These are phyloP conservation scores for Exophiala spinifera DNA, from an alignment of 2,329 filamentous ascomycete species.

Conservation along the genomic window DNA sequence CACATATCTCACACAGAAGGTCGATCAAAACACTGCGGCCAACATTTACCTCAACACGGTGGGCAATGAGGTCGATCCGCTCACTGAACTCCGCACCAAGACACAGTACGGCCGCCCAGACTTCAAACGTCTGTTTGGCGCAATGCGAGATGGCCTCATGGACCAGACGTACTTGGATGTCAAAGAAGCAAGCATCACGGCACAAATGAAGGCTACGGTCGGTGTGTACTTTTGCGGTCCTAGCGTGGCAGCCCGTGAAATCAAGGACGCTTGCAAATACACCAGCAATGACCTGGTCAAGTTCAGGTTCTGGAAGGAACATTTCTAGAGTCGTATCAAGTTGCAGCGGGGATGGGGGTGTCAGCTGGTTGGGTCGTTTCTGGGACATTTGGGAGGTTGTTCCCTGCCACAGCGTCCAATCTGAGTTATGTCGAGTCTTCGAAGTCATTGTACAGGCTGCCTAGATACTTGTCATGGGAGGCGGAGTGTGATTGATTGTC, in stretches of 20 bases:
- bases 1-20: constrained; percentile 91
- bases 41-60: constrained; percentile 98
- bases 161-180: constrained; percentile 82
- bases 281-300: constrained; percentile 74
- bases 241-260: constrained; percentile 73
- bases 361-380: no score
- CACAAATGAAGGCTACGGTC: constrained; percentile 51
- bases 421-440: no score
- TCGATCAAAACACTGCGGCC: constrained; percentile 87
- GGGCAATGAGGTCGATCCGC: constrained; percentile 78
- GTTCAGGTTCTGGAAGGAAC: constrained; percentile 99
- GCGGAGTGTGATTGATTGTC: no score
- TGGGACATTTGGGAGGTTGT: no score
- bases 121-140: constrained; percentile 73
- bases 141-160: constrained; percentile 83
- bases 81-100: constrained; percentile 83
- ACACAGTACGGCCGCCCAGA: constrained; percentile 96
- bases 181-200: constrained; percentile 71
- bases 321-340: constrained; percentile 46
- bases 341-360: neutral
- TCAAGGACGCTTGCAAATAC: constrained; percentile 73
- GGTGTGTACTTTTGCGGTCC: constrained; percentile 98
- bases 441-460: no score
- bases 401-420: no score
- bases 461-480: no score